These are phyloP conservation scores for Echria macrotheca DNA, from an alignment of 495 filamentous ascomycete genomes.

Conservation along the genomic window DNA sequence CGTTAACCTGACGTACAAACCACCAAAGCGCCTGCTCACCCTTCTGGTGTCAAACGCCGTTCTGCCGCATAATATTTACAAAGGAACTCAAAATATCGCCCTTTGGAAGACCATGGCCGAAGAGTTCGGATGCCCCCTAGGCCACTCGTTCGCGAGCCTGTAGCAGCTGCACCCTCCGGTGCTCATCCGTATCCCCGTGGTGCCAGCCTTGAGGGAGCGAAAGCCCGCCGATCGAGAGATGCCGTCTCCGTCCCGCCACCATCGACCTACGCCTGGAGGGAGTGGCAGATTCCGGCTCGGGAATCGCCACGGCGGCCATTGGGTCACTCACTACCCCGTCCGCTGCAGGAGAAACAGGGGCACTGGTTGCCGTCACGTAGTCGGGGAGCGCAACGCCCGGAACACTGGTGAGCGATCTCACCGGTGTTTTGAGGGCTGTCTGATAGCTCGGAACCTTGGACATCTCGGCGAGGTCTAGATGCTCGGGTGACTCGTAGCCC, in stretches of 20 bases:
- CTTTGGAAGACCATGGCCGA: too few species aligned
- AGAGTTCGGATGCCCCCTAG: slow-evolving; percentile 9
- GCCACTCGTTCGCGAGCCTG: slow-evolving; percentile 25
- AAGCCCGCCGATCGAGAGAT: slow-evolving; percentile 14
- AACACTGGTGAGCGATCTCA: slow-evolving; percentile 35
- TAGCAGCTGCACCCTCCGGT: slow-evolving; percentile 21
- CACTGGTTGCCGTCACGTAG: slow-evolving; percentile 38
- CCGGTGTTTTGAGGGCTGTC: slow-evolving; percentile 60
- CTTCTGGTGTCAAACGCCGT: too few species aligned
- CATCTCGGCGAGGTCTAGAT: slow-evolving; percentile 58
- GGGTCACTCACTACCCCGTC: slow-evolving; percentile 22
- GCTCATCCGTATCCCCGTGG: slow-evolving; percentile 20
- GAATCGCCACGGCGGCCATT: slow-evolving; percentile 13
- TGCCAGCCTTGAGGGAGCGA: slow-evolving; percentile 13
- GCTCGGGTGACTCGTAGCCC: slow-evolving; percentile 41
- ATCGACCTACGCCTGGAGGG: slow-evolving; percentile 7
- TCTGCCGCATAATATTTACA: not conserved
- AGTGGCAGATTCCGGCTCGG: not conserved
- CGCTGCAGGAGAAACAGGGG: slow-evolving; percentile 23
- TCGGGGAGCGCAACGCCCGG: slow-evolving; percentile 31
- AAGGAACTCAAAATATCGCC: too few species aligned
- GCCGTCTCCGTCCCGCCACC: slow-evolving; percentile 14
- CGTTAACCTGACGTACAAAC: too few species aligned
- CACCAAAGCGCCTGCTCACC: too few species aligned
- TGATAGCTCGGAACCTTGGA: slow-evolving; percentile 76